Evolutionary conservation across 1,284 basidiomycete genomes (phyloP), one percentile per base, ranked within the genome.

Genomic region (Rhodotorula sp.): DNA sequence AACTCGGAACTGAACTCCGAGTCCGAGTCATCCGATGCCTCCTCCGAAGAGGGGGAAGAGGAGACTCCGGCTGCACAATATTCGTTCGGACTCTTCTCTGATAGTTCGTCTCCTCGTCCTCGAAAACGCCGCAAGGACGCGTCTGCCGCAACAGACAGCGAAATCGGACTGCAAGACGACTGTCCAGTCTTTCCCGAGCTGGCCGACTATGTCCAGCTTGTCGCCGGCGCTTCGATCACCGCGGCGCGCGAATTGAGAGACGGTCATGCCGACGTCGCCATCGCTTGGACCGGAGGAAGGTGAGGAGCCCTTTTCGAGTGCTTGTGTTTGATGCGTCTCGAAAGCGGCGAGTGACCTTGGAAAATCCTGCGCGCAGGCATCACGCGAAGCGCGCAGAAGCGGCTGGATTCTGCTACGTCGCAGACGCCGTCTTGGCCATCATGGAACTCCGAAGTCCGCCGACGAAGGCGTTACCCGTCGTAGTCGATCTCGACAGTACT

Each of bases 361-460:
- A 45, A 6, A 1, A 21, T 5, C 6, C 19, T 3, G 21, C 8
- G 12, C 23, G 61, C 50, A 62, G 90, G 78, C 91, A 92, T 75
- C 91, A 93, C 74, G 89, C 89, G 0, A 86, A 87, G 65, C 89
- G 90, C 79, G 83, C 85, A 0, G 84, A 84, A 62, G 92, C 92
- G 0, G 88, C 90, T 4, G 95, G 94, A 0, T 97, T 93, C 81
- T 97, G 94, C 82, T 97, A 97, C 79, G 88, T 97, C 43, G 92
- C 93, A 6, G 95, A 97, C 79, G 89, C 89, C 66, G 87, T 93
- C 3, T 85, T 97, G 0, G 90, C 90, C 0, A 87, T 95, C 52
- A 75, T 77, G 45, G 79, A 79, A 67, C 71, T 80, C 2, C 5
- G 83, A 90, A 38, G 49, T 3, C 28, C 48, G 5, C 48, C 60